These are phyloP conservation scores for Fimicolochytrium jonesii DNA, from an alignment of 192 early-diverging fungal genomes.

Conservation along the genomic window DNA sequence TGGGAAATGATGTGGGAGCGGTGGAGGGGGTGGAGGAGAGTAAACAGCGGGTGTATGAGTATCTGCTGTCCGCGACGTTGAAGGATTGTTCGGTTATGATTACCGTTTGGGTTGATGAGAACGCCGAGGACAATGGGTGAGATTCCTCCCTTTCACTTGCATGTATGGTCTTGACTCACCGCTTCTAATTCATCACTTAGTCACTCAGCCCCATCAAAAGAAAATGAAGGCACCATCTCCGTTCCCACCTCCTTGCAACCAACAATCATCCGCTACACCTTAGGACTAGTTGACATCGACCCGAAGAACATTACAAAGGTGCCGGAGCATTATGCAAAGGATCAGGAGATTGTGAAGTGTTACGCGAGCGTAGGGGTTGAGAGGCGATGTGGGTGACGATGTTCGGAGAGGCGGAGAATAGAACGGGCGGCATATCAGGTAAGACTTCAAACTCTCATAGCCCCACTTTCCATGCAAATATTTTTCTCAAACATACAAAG, in stretches of 20 bases:
- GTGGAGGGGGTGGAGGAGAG: neutral
- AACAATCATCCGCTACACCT: slow-evolving; percentile 32
- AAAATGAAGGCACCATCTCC: neutral
- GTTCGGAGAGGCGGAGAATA: too few species aligned
- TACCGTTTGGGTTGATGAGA: slow-evolving; percentile 28
- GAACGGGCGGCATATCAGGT: too few species aligned
- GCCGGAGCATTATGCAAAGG: slow-evolving; percentile 46
- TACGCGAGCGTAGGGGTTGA: too few species aligned
- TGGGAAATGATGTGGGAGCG: neutral
- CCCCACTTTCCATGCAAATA: too few species aligned
- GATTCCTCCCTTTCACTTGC: neutral
- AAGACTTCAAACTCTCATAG: too few species aligned
- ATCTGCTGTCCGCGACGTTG: slow-evolving; percentile 65
- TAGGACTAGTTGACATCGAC: slow-evolving; percentile 68
- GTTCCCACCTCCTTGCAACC: neutral
- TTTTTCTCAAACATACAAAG: too few species aligned
- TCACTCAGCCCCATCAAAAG: neutral
- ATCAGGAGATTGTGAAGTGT: slow-evolving; percentile 52
- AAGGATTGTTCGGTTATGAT: slow-evolving; percentile 77
- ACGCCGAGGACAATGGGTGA: neutral
- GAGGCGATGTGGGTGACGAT: too few species aligned
- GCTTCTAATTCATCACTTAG: neutral
- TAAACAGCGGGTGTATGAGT: slow-evolving; percentile 57
- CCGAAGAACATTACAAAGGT: slow-evolving; percentile 62
- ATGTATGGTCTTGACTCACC: neutral